Evolutionary conservation across 305 asterid species (phyloP).

Genomic region (Euphrasia arctica): DNA sequence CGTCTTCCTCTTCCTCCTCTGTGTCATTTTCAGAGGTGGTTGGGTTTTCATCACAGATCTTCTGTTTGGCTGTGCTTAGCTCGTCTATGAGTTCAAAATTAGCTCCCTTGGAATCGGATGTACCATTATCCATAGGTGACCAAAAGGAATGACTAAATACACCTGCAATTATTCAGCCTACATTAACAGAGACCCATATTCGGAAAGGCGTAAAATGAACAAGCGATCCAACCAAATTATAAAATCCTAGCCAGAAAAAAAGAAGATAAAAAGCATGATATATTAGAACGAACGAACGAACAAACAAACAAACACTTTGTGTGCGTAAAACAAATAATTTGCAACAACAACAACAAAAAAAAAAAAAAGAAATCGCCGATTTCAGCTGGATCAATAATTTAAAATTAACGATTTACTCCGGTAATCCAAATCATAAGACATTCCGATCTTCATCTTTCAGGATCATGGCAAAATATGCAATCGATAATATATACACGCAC

Average conservation of each 20-base stretch:
- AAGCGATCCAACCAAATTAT: no score
- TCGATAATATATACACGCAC: neutral
- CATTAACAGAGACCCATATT: neutral
- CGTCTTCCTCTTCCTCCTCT: constrained; percentile 34
- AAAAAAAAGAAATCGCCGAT: neutral
- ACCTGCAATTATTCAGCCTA: constrained; percentile 19
- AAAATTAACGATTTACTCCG: neutral
- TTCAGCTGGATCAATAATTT: constrained; percentile 3
- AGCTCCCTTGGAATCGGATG: constrained; percentile 9
- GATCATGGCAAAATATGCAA: constrained; percentile 15
- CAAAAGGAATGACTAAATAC: constrained; percentile 22
- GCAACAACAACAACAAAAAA: no score
- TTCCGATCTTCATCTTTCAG: constrained; percentile 5
- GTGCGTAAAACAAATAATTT: neutral
- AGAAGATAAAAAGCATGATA: neutral
- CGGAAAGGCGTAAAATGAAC: neutral
- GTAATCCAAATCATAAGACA: constrained; percentile 7
- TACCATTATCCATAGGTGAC: constrained; percentile 26
- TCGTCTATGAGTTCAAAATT: constrained; percentile 10
- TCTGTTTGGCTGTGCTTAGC: constrained; percentile 19
- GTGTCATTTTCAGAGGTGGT: constrained; percentile 1
- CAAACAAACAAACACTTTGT: constrained; percentile 16
- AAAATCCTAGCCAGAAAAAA: neutral
- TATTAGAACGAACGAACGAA: neutral
- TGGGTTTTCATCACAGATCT: constrained; percentile 21